phyloP scores from a whole-genome alignment of 495 filamentous ascomycete species.

The Xylaria acuta region DNA sequence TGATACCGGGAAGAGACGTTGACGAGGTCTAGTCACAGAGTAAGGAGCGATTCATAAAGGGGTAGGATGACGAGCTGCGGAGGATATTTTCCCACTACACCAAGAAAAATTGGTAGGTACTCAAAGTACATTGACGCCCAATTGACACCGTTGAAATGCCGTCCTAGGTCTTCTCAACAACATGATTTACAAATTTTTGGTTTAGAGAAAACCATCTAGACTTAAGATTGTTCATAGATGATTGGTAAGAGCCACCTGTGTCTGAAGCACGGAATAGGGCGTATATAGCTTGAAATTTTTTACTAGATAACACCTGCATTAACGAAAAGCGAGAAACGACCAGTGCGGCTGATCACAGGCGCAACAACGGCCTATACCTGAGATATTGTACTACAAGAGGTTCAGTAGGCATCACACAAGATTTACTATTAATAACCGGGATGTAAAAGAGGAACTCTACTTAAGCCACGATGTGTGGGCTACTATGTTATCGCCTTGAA shows the following conservation, averaged over 20 bases:
- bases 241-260: not conserved
- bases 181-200: not conserved
- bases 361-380: not conserved
- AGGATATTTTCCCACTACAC: not conserved
- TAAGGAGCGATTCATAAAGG: too few species aligned
- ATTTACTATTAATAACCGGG: not conserved
- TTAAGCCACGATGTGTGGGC: too few species aligned
- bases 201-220: not conserved
- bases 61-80: too few species aligned
- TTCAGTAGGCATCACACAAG: too few species aligned
- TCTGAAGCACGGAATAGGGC: not conserved
- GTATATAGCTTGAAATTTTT: not conserved
- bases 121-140: not conserved
- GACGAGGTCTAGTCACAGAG: too few species aligned
- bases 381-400: not conserved
- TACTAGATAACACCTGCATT: not conserved
- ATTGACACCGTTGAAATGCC: not conserved
- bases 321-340: too few species aligned
- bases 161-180: not conserved
- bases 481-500: not conserved
- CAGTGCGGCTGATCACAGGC: not conserved
- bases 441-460: too few species aligned
- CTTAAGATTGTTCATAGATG: not conserved
- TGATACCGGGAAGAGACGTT: not conserved
- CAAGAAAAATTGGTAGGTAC: not conserved